Base-by-base conservation (phyloP, 371 early-diverging fungal species). In the Paraphysoderma sedebokerense region DNA sequence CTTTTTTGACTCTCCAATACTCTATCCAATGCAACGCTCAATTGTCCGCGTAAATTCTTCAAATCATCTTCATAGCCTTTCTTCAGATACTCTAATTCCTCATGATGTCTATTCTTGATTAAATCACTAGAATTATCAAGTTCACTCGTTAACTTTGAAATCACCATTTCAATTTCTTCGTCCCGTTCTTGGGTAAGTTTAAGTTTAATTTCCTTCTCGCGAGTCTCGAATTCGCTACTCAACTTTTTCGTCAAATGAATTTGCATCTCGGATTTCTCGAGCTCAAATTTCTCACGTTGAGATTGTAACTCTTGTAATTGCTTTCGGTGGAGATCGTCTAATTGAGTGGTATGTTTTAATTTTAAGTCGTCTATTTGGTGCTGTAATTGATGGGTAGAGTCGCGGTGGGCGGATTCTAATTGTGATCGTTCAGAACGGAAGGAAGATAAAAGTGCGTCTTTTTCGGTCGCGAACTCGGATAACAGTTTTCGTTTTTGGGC, bases 181-280 rank as follows among this genome's bases (percentile, higher is more conserved):
- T 70, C 71, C 5, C 71, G 53, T 46, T 70, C 67, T 23, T 57
- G 33, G 19, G 66, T 37, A 20, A 68, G 53, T 54, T 50, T 47
- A 40, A 64, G 68, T 33, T 61, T 62, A 48, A 70, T 26, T 15
- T 9, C 24, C 22, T 40, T 28, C 51, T 48, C 49, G 29, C 44
- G 49, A 17, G n/a, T 9, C 32, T 54, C 30, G 26, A 41, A 57
- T 64, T 63, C 64, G 58, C 44, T 11, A 23, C 38, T 68, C 2
- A 51, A 38, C 33, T 61, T 59, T 15, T 46, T 54, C 52, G 56
- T 57, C 36, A 55, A 56, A 2, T 49, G 51, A 26, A 45, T 37
- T 47, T 62, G 59, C 70, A 64, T 65, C 48, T 66, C 59, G 39
- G 62, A 61, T 38, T 59, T 61, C 51, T 65, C 65, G 32, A 61